Evolutionary conservation across 257 asterid species (phyloP).

Genomic region (Plantago major): DNA sequence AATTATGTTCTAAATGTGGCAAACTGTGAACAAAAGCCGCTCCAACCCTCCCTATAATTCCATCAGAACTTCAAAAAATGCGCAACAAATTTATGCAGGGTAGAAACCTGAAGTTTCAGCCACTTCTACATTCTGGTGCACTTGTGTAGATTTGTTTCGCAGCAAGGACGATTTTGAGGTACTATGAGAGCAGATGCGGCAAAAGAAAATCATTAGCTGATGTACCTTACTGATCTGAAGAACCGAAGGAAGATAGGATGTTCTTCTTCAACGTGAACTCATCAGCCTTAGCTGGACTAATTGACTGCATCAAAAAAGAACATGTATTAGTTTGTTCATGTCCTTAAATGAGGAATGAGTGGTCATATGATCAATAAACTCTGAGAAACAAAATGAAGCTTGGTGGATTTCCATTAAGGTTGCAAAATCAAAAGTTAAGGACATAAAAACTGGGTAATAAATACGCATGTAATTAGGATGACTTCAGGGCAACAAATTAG

Average conservation of each 20-base stretch:
- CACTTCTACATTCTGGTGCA: no score
- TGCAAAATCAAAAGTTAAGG: background rate
- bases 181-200: no score
- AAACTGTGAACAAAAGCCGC: no score
- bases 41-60: no score
- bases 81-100: no score
- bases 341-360: background rate
- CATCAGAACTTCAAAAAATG: no score
- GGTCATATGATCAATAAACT: background rate
- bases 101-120: no score
- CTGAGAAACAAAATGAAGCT: background rate
- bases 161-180: no score
- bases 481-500: no score
- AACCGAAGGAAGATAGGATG: conserved; percentile 50
- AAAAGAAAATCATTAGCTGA: conserved; percentile 2
- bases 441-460: background rate
- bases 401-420: background rate
- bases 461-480: background rate
- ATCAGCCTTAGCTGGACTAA: conserved; percentile 70
- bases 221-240: conserved; percentile 31
- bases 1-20: no score
- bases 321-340: background rate
- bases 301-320: conserved; percentile 24
- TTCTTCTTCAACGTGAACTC: conserved; percentile 89
- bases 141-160: no score